Evolutionary conservation across 352 stramenopile species (phyloP).

Genomic region (Globisporangium lucens): DNA sequence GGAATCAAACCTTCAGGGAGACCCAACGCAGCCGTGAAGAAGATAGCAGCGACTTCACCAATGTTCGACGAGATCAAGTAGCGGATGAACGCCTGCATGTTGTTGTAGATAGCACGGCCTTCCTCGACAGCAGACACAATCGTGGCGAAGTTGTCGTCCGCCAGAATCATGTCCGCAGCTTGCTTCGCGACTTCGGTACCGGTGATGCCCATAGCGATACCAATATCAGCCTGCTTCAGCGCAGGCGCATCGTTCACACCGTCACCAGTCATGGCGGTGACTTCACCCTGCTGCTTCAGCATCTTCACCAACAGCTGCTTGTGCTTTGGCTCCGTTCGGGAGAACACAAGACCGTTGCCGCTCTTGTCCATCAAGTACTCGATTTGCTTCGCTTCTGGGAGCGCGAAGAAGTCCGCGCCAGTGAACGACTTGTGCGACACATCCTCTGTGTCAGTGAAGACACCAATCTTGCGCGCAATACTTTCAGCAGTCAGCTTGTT

Average conservation of each 20-base stretch:
- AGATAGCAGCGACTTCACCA: slow-evolving; percentile 98
- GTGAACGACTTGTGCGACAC: slow-evolving; percentile 93
- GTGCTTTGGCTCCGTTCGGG: slow-evolving; percentile 96
- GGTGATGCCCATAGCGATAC: slow-evolving; percentile 98
- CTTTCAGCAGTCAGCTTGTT: slow-evolving; percentile 97
- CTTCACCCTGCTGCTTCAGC: slow-evolving; percentile 93
- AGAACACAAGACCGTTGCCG: slow-evolving; percentile 95
- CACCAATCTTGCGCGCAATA: slow-evolving; percentile 96
- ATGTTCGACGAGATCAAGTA: slow-evolving; percentile 99
- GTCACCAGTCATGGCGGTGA: slow-evolving; percentile 98
- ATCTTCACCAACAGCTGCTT: slow-evolving; percentile 97
- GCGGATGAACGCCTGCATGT: slow-evolving; percentile 99
- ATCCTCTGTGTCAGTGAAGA: slow-evolving; percentile 87
- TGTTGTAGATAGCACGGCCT: slow-evolving; percentile 90
- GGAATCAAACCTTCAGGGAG: slow-evolving; percentile 97
- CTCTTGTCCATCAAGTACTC: slow-evolving; percentile 78
- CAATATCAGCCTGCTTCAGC: slow-evolving; percentile 97
- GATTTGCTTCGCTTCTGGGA: slow-evolving; percentile 91
- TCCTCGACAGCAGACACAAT: slow-evolving; percentile 94
- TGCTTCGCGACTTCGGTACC: slow-evolving; percentile 98
- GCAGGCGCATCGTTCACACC: slow-evolving; percentile 99
- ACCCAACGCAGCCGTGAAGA: slow-evolving; percentile 95
- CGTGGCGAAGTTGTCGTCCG: slow-evolving; percentile 99
- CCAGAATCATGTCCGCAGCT: slow-evolving; percentile 97
- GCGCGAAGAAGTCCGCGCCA: slow-evolving; percentile 94